Evolutionary conservation across 2,329 filamentous ascomycete species (phyloP).

Genomic region (Colletotrichum magnum): DNA sequence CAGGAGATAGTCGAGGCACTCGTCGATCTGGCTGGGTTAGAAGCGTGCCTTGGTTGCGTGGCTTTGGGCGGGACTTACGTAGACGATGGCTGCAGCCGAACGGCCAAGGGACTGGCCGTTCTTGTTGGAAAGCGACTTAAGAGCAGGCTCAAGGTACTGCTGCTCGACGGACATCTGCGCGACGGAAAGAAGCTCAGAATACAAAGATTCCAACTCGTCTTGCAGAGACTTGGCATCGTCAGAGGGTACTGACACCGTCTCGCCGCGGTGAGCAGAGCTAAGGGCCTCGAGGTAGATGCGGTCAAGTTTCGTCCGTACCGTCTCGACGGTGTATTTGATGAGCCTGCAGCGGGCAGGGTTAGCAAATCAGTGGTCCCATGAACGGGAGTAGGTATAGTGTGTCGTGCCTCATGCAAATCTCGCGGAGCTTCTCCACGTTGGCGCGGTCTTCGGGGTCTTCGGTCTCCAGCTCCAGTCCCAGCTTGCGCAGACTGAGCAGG

Average conservation of each 20-base stretch:
- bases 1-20: conserved; percentile 66
- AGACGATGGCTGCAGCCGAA: conserved; percentile 63
- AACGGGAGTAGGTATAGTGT: background rate
- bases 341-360: conserved; percentile 52
- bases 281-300: conserved; percentile 68
- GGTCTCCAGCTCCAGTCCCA: conserved; percentile 72
- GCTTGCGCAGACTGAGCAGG: conserved; percentile 75
- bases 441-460: conserved; percentile 66
- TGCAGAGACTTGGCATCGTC: conserved; percentile 63
- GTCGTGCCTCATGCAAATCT: conserved; percentile 65
- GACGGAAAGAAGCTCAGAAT: conserved; percentile 77
- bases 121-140: conserved; percentile 59
- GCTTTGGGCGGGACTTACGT: conserved; percentile 56
- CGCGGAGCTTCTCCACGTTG: conserved; percentile 71
- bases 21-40: conserved; percentile 59
- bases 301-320: conserved; percentile 67
- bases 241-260: conserved; percentile 51
- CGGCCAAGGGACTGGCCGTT: conserved; percentile 60
- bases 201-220: conserved; percentile 77
- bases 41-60: background rate
- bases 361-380: background rate
- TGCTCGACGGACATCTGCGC: conserved; percentile 80
- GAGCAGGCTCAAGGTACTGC: conserved; percentile 74
- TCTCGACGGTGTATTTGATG: conserved; percentile 71
- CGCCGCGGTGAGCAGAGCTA: conserved; percentile 44